Base-by-base conservation (phyloP, 208 protist genomes). In the Crithidia acanthocephali region DNA sequence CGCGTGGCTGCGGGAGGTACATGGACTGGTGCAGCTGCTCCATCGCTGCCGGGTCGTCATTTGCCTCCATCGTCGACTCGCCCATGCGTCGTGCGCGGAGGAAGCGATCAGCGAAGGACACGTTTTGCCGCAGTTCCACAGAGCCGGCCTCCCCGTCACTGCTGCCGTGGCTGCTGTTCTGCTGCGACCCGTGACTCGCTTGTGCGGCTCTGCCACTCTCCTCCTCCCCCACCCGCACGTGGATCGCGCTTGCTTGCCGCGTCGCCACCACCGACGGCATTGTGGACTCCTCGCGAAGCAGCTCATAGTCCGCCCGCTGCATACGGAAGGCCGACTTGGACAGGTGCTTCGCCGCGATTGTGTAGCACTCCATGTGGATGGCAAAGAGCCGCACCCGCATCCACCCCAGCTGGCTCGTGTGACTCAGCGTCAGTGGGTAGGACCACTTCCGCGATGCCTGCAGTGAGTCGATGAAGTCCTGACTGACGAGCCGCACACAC, bases 391-490 rank as follows among this genome's bases (percentile, higher is more conserved):
- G 68, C 13, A 68, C 70, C 32, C 64, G 64, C 51, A 81, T 28
- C 16, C 71, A 72, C 7, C 62, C 37, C 27, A 85, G 63, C 40
- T 76, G 68, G 61, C 74, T 74, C 23, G 66, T 71, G 51, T 68
- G 37, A 16, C 72, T 53, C 18, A 85, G 61, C 20, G 48, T 48
- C 23, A 68, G 28, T 7, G 74, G 67, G 62, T 80, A 81, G 47
- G 52, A 68, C 74, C 74, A 85, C 44, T 55, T 66, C 27, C 77
- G 65, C 3, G 67, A 74, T 20, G 52, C 37, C 56, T 78, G 77
- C 42, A 76, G 50, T 3, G 77, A 77, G 62, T 83, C 52, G 50
- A 83, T 83, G 48, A 83, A 68, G 58, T 83, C 68, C 56, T 83
- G 77, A 18, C 44, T 45, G 25, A 83, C 25, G 18, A 76, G 57